These are phyloP conservation scores for Aphanomyces astaci DNA, from an alignment of 352 stramenopile genomes.

Conservation along the genomic window DNA sequence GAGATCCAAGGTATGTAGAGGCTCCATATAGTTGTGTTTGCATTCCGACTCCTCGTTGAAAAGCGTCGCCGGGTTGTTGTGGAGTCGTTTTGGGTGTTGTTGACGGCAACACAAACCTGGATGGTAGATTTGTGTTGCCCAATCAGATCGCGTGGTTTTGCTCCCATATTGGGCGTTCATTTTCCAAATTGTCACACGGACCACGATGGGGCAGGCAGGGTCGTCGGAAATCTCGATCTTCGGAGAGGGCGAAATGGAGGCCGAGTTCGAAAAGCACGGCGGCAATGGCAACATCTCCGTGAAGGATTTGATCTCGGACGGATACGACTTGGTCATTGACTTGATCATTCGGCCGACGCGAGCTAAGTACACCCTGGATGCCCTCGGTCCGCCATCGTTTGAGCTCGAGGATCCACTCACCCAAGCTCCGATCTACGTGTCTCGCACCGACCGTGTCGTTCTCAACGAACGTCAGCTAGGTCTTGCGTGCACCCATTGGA, in stretches of 20 bases:
- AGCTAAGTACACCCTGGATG: conserved; percentile 38
- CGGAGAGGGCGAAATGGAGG: conserved; percentile 64
- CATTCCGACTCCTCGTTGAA: not conserved
- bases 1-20: too few relatives aligned
- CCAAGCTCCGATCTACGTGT: conserved; percentile 23
- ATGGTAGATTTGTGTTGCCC: too few relatives aligned
- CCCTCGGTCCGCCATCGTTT: conserved; percentile 49
- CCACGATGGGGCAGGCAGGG: conserved; percentile 63
- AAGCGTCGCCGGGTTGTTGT: not conserved
- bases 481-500: conserved; percentile 69
- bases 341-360: conserved; percentile 66
- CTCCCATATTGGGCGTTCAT: not conserved
- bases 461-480: conserved; percentile 61
- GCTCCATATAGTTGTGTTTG: not conserved
- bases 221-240: conserved; percentile 79
- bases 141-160: not conserved
- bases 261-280: conserved; percentile 53
- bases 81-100: not conserved
- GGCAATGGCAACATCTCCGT: conserved; percentile 58
- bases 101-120: not conserved
- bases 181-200: conserved; percentile 1
- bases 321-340: conserved; percentile 69
- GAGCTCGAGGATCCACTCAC: conserved; percentile 27
- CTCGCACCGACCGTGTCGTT: conserved; percentile 52
- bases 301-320: conserved; percentile 61